These are phyloP conservation scores for Trichoderma afroharzianum DNA, from an alignment of 2,329 filamentous ascomycete genomes.

Conservation along the genomic window DNA sequence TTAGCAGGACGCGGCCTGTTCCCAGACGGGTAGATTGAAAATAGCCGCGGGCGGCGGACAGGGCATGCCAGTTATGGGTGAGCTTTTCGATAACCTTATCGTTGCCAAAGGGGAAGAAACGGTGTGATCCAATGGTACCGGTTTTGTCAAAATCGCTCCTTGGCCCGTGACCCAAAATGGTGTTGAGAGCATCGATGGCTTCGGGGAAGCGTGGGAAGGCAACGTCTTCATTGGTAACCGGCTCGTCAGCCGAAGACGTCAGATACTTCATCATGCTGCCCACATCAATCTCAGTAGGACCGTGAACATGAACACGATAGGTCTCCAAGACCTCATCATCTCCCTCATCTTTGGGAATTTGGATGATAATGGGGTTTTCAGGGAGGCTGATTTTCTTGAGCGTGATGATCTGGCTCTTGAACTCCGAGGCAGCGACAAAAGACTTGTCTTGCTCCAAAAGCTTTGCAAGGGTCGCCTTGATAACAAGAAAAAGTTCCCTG, in stretches of 20 bases:
- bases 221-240: constrained; percentile 29
- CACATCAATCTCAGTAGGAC: constrained; percentile 37
- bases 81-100: constrained; percentile 28
- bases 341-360: constrained; percentile 32
- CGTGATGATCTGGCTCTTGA: constrained; percentile 47
- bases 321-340: constrained; percentile 29
- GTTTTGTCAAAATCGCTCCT: constrained; percentile 34
- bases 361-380: constrained; percentile 33
- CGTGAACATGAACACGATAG: constrained; percentile 42
- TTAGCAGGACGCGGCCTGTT: constrained; percentile 52
- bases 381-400: constrained; percentile 35
- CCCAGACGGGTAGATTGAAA: constrained; percentile 53
- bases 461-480: constrained; percentile 36
- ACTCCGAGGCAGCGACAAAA: constrained; percentile 44
- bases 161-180: constrained; percentile 47
- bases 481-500: constrained; percentile 41
- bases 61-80: constrained; percentile 28
- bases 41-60: constrained; percentile 49
- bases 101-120: constrained; percentile 45
- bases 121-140: constrained; percentile 43
- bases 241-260: constrained; percentile 38
- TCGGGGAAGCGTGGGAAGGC: constrained; percentile 48
- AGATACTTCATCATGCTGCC: constrained; percentile 44
- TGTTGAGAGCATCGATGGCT: constrained; percentile 48
- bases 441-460: constrained; percentile 32